A percentile compares a stretch with the other conserved stretches of the same genome.
phyloP scores from a whole-genome alignment of 108 stramenopile genomes.

The Skeletonema menzelii region DNA sequence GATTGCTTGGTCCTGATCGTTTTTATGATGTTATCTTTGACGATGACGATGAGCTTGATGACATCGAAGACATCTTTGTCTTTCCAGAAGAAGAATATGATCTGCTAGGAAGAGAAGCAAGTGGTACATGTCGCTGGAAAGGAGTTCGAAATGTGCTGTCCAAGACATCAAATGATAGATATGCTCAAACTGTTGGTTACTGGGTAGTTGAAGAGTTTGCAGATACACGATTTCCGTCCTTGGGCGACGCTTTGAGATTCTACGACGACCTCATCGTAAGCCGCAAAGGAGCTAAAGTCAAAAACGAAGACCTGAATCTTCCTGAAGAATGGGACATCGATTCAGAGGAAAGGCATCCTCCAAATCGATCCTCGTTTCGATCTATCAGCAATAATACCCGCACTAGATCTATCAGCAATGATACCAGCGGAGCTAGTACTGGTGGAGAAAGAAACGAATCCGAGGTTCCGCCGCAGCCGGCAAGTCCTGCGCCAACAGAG shows the following conservation, averaged over 20 bases:
- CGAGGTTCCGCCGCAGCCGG: not conserved
- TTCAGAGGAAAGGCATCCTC: not conserved
- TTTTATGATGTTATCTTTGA: not conserved
- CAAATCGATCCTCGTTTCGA: not conserved
- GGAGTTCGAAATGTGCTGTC: not conserved
- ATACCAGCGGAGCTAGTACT: too few relatives aligned
- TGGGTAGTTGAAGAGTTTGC: not conserved
- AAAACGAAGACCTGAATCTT: not conserved
- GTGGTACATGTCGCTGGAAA: not conserved
- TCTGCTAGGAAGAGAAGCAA: not conserved
- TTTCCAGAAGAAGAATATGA: not conserved
- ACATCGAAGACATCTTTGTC: not conserved
- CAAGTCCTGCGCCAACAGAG: slow-evolving; percentile 40
- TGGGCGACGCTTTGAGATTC: not conserved
- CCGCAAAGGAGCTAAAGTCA: not conserved
- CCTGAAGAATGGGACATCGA: not conserved
- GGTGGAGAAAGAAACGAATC: not conserved
- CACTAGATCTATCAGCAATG: too few relatives aligned
- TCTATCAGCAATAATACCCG: not conserved
- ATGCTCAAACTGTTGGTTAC: not conserved
- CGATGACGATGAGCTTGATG: not conserved
- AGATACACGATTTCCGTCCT: not conserved
- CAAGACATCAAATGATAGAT: not conserved
- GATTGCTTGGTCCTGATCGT: not conserved
- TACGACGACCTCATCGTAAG: not conserved